Conservation (phyloP, 768 basidiomycete species). For the Cyathus striatus region DNA sequence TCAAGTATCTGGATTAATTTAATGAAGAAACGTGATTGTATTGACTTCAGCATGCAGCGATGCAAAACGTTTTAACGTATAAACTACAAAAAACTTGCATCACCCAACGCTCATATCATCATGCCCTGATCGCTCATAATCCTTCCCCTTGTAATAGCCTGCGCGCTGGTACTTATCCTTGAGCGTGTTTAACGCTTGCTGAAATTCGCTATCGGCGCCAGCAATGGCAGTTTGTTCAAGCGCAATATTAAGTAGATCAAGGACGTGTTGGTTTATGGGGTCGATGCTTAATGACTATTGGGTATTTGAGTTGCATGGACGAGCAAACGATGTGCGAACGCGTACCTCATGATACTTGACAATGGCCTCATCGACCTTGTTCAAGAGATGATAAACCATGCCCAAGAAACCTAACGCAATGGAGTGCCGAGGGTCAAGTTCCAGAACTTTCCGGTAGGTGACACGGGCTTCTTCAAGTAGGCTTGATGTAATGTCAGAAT, state of each 20-base stretch:
- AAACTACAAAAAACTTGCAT: too few species aligned
- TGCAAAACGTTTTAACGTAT: too few species aligned
- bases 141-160: constrained; percentile 13
- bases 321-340: not conserved
- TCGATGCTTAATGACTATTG: constrained; percentile 71
- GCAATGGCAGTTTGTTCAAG: constrained; percentile 44
- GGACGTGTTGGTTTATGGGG: constrained; percentile 75
- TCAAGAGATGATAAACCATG: constrained; percentile 77
- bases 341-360: constrained; percentile 88
- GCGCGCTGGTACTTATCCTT: constrained; percentile 25
- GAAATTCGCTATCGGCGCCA: constrained; percentile 19
- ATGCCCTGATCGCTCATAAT: constrained; percentile 20
- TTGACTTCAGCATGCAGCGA: too few species aligned
- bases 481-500: constrained; percentile 15
- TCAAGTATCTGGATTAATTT: too few species aligned
- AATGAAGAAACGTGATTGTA: too few species aligned
- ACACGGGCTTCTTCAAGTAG: constrained; percentile 60
- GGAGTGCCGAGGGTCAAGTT: constrained; percentile 81
- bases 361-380: constrained; percentile 75
- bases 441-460: constrained; percentile 75
- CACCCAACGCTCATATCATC: constrained; percentile 19
- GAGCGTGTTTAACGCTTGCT: constrained; percentile 20
- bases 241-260: constrained; percentile 79
- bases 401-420: constrained; percentile 84
- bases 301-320: constrained; percentile 2